Evolutionary conservation across 2,329 filamentous ascomycete genomes (phyloP), one percentile per base, ranked within the genome.

Genomic region (Hypomyces rosellus): DNA sequence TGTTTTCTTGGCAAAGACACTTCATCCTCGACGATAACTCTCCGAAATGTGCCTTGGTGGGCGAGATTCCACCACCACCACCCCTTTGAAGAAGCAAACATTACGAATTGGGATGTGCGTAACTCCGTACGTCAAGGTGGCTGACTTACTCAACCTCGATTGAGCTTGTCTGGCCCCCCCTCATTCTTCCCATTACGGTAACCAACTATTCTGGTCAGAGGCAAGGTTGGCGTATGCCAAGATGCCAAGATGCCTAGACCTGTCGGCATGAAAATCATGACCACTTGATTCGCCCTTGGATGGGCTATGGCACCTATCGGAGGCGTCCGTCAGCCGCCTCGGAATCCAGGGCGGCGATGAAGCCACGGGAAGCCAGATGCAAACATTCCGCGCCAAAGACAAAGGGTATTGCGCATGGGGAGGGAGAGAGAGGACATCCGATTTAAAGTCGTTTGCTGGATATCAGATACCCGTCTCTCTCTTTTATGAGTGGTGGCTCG

Each of bases 331-430:
- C 40, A 30, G 25, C 25, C 25, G 25, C 25, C 25, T 30, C 6
- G 25, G 25, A 30, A 30, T 30, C 25, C 25, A 30, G 25, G 25
- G 25, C 40, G n/a, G 3, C 6, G n/a, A 42, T 42, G 7, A 15
- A 30, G 42, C 42, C 6, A 34, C 16, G 15, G 16, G 15, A 42
- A 13, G 39, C 39, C 39, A 42, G 6, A 22, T 22, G 15, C 34
- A 39, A 46, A 38, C 50, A 49, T 52, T 52, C 50, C 50, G 33
- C 34, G 44, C 13, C 45, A 13, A 36, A 47, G 39, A 51, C 34
- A 46, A 13, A 46, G 30, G 25, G 25, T 6, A 8, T 30, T 30
- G 25, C 25, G 25, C 25, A 30, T 30, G 25, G 6, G 25, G 25
- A 6, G 9, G 8, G 25, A 11, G 25, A 11, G 9, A 8, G 25